Evolutionary conservation across 352 stramenopile species (phyloP), one percentile per base, ranked within the genome.

Genomic region (Phytophthora pistaciae): DNA sequence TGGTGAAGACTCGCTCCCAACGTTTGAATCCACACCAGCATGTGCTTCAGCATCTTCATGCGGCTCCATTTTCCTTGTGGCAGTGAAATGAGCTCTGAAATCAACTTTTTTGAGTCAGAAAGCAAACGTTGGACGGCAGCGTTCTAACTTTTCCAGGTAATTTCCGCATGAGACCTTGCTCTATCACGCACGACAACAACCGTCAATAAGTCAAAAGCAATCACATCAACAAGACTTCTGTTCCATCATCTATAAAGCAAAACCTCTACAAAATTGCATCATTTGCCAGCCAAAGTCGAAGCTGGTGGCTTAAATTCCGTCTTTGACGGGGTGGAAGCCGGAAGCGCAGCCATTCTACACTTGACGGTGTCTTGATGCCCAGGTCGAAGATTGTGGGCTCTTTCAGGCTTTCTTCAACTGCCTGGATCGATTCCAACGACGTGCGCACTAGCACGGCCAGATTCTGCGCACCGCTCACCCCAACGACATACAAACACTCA

Each of bases 351-450:
- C 88, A 94, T 53, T 88, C 78, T 1, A 67, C 75, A 48, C 60
- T 70, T 14, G 16, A 31, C 20, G n/a, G 18, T 5, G 54, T 70
- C 58, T 82, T 78, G 7, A 94, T 65, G 8, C 82, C 85, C 21
- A 95, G 63, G 44, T 95, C 85, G 10, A 95, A 74, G 38, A 82
- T 64, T 21, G 85, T 84, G 16, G 86, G 82, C 59, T 92, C 80
- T 3, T 73, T 78, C 18, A 95, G 73, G 56, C 70, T 91, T 74
- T 95, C 86, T 63, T 95, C 85, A 29, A 95, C 78, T 9, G 80
- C 79, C 27, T 92, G 76, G 33, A 95, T 78, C 11, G 74, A 74
- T 50, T 71, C 59, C 18, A 95, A 63, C 29, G 70, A 55, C n/a
- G 74, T 82, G 58, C 73, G 80, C 11, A 68, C 64, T n/a, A 93